These are phyloP conservation scores for Colletotrichum sp. DNA, from an alignment of 2,329 filamentous ascomycete genomes.

Conservation along the genomic window DNA sequence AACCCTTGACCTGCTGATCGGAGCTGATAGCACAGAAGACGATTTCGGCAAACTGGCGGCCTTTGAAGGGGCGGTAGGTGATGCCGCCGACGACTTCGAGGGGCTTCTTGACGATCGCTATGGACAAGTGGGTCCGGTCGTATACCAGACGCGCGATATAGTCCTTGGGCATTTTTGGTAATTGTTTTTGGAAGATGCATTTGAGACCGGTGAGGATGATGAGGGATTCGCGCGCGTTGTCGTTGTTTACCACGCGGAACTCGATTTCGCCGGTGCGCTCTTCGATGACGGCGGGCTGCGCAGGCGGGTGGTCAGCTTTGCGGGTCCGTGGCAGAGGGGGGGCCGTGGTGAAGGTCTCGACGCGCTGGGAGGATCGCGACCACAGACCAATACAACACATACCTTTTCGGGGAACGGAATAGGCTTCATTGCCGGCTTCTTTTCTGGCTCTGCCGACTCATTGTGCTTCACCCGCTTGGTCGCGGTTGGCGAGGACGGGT, in stretches of 20 bases:
- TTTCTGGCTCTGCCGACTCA: constrained; percentile 50
- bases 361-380: not conserved
- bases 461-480: constrained; percentile 68
- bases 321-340: not conserved
- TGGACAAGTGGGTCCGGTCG: constrained; percentile 93
- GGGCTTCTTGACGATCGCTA: constrained; percentile 96
- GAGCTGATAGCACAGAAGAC: constrained; percentile 98
- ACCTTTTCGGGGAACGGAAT: constrained; percentile 93
- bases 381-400: constrained; percentile 21
- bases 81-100: constrained; percentile 96
- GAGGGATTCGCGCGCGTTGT: constrained; percentile 83
- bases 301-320: constrained; percentile 20
- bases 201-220: constrained; percentile 96
- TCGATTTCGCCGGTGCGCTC: constrained; percentile 95
- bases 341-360: not conserved
- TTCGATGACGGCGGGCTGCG: constrained; percentile 84
- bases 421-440: constrained; percentile 61
- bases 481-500: constrained; percentile 64
- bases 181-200: constrained; percentile 97
- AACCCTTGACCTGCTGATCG: constrained; percentile 98
- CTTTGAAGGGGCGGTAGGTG: constrained; percentile 93
- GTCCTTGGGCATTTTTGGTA: constrained; percentile 99
- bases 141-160: constrained; percentile 98
- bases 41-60: constrained; percentile 93
- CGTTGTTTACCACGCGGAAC: constrained; percentile 98